phyloP scores from a whole-genome alignment of 2,329 filamentous ascomycete species.

The Penicillium digitatum region DNA sequence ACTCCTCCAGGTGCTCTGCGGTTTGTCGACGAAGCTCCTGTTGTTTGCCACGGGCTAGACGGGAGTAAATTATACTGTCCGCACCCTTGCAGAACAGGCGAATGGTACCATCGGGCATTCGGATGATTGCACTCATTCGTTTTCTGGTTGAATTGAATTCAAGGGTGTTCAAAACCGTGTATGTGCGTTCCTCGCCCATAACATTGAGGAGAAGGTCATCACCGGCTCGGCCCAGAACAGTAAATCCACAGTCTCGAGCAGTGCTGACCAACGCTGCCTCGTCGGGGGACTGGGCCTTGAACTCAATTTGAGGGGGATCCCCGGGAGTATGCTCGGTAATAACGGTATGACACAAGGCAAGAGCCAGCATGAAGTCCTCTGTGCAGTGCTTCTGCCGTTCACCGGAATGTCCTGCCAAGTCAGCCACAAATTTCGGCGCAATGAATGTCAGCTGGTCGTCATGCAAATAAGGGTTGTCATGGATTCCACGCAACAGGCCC shows the following conservation, averaged over 20 bases:
- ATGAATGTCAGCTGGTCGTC: slow-evolving; percentile 90
- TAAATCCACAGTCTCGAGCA: slow-evolving; percentile 92
- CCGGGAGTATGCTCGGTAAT: slow-evolving; percentile 85
- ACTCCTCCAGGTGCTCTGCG: slow-evolving; percentile 93
- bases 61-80: slow-evolving; percentile 94
- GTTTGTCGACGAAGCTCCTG: slow-evolving; percentile 75
- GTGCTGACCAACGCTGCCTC: slow-evolving; percentile 93
- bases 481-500: slow-evolving; percentile 64
- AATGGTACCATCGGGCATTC: slow-evolving; percentile 88
- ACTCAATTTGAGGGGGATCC: slow-evolving; percentile 85
- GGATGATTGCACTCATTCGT: slow-evolving; percentile 94
- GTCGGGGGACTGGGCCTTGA: slow-evolving; percentile 96
- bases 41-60: slow-evolving; percentile 80
- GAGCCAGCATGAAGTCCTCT: slow-evolving; percentile 86
- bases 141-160: slow-evolving; percentile 98
- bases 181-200: slow-evolving; percentile 78
- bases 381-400: slow-evolving; percentile 72
- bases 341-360: slow-evolving; percentile 95
- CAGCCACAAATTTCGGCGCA: slow-evolving; percentile 80
- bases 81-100: slow-evolving; percentile 95
- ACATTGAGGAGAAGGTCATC: slow-evolving; percentile 84
- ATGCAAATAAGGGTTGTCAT: slow-evolving; percentile 86
- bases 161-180: slow-evolving; percentile 85
- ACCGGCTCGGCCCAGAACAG: slow-evolving; percentile 73
- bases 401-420: slow-evolving; percentile 74